A percentile compares a stretch with the other conserved stretches of the same genome.
Conservation (phyloP, 179 eudicot species). For the Vitellaria paradoxa region DNA sequence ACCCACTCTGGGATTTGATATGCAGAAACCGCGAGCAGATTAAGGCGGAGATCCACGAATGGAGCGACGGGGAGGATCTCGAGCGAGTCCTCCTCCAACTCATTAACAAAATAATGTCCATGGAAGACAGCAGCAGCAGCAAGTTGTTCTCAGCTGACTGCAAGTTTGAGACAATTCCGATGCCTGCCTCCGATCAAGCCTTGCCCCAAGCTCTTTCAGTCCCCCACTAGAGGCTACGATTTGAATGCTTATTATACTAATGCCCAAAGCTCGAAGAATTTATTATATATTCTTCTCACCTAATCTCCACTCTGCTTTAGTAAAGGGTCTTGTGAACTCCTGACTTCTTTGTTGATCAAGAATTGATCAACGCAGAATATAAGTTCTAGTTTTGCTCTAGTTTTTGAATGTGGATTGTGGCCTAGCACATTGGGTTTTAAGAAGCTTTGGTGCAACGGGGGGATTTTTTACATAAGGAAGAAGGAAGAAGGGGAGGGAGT, state of each 20-base stretch:
- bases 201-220: slow-evolving; percentile 39
- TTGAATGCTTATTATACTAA: not conserved
- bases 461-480: too few species aligned
- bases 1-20: slow-evolving; percentile 75
- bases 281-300: not conserved
- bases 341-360: not conserved
- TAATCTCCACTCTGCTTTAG: not conserved
- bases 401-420: not conserved
- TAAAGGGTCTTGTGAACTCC: not conserved
- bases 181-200: slow-evolving; percentile 17
- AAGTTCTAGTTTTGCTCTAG: not conserved
- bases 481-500: too few species aligned
- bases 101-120: slow-evolving; percentile 24
- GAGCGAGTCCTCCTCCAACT: slow-evolving; percentile 42
- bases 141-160: slow-evolving; percentile 28
- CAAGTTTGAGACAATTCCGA: slow-evolving; percentile 31
- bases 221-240: slow-evolving; percentile 8
- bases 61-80: slow-evolving; percentile 70
- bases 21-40: slow-evolving; percentile 39
- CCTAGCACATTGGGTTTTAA: not conserved
- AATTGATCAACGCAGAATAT: not conserved
- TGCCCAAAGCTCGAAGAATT: not conserved
- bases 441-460: not conserved
- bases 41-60: slow-evolving; percentile 49
- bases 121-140: slow-evolving; percentile 18